Conservation (phyloP, 2,329 filamentous ascomycete genomes). For the Dactylellina sp. region DNA sequence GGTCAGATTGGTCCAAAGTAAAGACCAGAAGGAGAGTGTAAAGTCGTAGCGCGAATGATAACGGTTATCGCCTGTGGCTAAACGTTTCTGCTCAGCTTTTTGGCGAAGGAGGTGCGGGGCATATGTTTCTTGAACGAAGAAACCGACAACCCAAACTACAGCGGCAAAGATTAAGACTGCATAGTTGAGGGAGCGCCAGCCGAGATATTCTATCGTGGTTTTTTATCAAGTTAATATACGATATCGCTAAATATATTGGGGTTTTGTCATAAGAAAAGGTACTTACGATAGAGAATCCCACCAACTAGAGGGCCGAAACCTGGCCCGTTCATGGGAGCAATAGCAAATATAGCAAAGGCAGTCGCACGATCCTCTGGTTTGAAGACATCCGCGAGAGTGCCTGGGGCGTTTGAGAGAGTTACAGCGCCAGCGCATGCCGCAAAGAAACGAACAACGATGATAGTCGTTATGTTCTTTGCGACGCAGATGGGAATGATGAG, state of each 20-base stretch:
- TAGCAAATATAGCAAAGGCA: constrained; percentile 84
- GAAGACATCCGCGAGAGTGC: constrained; percentile 85
- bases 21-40: constrained; percentile 70
- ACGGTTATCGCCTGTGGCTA: constrained; percentile 76
- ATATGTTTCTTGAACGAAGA: constrained; percentile 79
- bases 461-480: constrained; percentile 74
- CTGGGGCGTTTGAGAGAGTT: constrained; percentile 85
- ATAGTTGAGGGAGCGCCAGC: constrained; percentile 92
- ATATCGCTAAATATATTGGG: too few relatives aligned
- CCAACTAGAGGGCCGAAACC: constrained; percentile 76
- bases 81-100: constrained; percentile 74
- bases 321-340: constrained; percentile 85
- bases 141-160: constrained; percentile 71
- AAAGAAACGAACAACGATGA: constrained; percentile 80
- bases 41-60: constrained; percentile 84
- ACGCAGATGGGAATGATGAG: constrained; percentile 79
- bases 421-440: constrained; percentile 80
- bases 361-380: constrained; percentile 81
- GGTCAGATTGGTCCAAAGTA: constrained; percentile 80
- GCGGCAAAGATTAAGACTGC: constrained; percentile 79
- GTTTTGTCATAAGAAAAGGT: background rate
- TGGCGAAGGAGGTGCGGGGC: constrained; percentile 76
- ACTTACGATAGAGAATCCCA: constrained; percentile 73
- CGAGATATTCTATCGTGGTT: constrained; percentile 71
- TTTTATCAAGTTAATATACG: background rate